These are phyloP conservation scores for Botrytis galanthina DNA, from an alignment of 2,329 filamentous ascomycete genomes.

Conservation along the genomic window DNA sequence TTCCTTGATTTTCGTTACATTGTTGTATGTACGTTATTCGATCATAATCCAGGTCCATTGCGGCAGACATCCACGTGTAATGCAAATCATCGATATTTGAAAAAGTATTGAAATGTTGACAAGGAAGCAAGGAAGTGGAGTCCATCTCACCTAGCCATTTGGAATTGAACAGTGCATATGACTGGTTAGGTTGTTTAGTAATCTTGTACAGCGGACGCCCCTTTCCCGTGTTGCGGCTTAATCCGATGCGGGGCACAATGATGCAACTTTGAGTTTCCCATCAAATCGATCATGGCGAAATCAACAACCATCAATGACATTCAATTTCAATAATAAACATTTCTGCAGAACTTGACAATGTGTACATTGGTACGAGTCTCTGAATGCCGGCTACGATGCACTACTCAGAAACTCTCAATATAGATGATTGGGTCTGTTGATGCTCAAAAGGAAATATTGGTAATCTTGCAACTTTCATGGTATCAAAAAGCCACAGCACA, in stretches of 20 bases:
- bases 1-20: background rate
- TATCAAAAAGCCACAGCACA: background rate
- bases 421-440: no score
- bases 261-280: slow-evolving; percentile 14
- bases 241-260: background rate
- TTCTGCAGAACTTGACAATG: background rate
- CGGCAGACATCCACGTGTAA: no score
- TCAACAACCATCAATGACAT: background rate
- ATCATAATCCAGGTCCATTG: background rate
- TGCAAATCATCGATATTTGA: background rate
- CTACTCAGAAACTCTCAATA: background rate
- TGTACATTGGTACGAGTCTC: background rate
- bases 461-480: background rate
- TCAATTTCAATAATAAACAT: background rate
- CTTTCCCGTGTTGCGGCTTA: background rate
- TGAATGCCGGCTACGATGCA: background rate
- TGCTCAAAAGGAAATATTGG: background rate
- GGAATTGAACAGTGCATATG: background rate
- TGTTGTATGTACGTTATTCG: background rate
- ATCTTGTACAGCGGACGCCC: background rate
- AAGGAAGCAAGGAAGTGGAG: background rate
- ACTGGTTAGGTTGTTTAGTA: background rate
- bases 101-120: background rate
- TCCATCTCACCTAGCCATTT: background rate
- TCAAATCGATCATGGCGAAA: background rate